Base-by-base conservation (phyloP, 306 rosid species). In the Parietaria judaica region DNA sequence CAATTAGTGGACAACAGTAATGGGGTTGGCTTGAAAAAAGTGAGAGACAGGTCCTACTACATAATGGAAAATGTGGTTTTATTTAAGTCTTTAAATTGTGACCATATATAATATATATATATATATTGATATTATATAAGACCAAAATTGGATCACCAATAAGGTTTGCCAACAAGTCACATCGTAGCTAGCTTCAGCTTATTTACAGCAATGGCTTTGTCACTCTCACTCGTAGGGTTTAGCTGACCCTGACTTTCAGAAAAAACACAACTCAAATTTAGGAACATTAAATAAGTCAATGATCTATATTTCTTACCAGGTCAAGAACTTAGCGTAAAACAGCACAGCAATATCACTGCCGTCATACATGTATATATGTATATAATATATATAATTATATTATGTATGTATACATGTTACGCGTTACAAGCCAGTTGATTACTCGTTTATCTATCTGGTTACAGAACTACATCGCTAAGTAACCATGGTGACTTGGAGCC, bases 61-160 rank as follows among this genome's bases (percentile, higher is more conserved):
- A 56, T 56, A 36, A 34, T 35, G 15, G 14, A 55, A 55, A 56
- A 11, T 43, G n/a, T 31, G 38, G 9, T 56, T 56, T 23, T 23
- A 23, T 23, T 23, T 23, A 23, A 23, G 31, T 23, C 31, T 23
- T 23, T 12, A 36, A 12, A 49, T 11, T 45, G 58, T 8, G 46
- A 56, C 61, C 37, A 56, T 5, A 34, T 45, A 14, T 56, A 35
- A 11, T 11, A 9, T 15, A n/a, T 52, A n/a, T 39, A 39, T 39
- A 51, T 4, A 51, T 55, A 36, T 5, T 5, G 16, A n/a, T 6
- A 41, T 44, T 35, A 36, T 15, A 11, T 15, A 13, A 36, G 38
- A 13, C 45, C 49, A 16, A 41, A 17, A 70, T 64, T 68, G 43
- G 66, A 60, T 68, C 35, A 15, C 66, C 62, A 61, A 61, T 49